These are phyloP conservation scores for Centrapalus pauciflorus DNA, from an alignment of 129 eudicot genomes.

Conservation along the genomic window DNA sequence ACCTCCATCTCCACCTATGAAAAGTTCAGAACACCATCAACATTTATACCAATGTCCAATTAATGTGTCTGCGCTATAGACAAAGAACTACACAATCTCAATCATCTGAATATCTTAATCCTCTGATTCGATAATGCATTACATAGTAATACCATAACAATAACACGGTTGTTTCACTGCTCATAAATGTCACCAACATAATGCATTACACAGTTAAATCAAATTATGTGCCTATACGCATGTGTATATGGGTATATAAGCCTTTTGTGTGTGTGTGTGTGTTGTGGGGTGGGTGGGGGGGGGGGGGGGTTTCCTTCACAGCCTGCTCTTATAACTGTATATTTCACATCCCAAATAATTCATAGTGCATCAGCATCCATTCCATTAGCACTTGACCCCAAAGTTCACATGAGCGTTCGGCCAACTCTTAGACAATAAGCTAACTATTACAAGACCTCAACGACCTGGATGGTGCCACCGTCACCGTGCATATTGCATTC, in stretches of 20 bases:
- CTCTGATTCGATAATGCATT: not conserved
- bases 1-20: conserved; percentile 35
- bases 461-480: not conserved
- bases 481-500: not conserved
- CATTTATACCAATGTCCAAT: not conserved
- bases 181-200: not conserved
- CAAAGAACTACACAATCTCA: not conserved
- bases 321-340: too few species aligned
- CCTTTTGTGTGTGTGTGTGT: too few species aligned
- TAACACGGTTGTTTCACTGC: not conserved
- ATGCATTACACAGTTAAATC: not conserved
- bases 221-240: not conserved
- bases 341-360: not conserved
- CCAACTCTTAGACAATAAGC: not conserved
- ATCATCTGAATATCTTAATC: not conserved
- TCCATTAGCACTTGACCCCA: not conserved
- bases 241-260: too few species aligned
- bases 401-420: not conserved
- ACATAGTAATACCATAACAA: not conserved
- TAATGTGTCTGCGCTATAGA: not conserved
- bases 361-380: not conserved
- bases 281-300: too few species aligned
- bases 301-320: too few species aligned
- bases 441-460: not conserved
- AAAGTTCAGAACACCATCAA: conserved; percentile 7